phyloP scores from a whole-genome alignment of 345 rosid genomes.

The Moricandia arvensis region DNA sequence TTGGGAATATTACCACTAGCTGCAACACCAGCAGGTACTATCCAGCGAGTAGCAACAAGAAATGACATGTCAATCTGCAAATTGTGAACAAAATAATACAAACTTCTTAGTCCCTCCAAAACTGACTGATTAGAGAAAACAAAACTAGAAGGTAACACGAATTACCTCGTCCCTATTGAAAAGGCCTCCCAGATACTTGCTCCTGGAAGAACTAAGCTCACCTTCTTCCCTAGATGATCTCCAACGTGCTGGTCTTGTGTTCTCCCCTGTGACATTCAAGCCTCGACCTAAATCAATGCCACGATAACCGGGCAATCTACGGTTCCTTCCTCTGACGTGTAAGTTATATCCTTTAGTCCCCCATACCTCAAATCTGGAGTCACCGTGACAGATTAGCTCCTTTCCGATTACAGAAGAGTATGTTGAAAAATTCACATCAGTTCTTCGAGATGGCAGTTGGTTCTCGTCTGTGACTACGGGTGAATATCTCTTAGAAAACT shows the following conservation, averaged over 20 bases:
- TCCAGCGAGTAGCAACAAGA: conserved; percentile 74
- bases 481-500: conserved; percentile 48
- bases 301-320: conserved; percentile 67
- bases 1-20: conserved; percentile 55
- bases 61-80: conserved; percentile 75
- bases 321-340: conserved; percentile 69
- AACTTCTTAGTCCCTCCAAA: not conserved
- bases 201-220: conserved; percentile 44
- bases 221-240: conserved; percentile 37
- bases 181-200: conserved; percentile 55
- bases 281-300: conserved; percentile 58
- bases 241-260: conserved; percentile 40
- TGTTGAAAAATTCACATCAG: conserved; percentile 77
- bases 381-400: conserved; percentile 69
- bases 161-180: conserved; percentile 74
- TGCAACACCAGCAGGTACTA: conserved; percentile 67
- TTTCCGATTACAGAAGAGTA: conserved; percentile 79
- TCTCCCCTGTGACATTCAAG: conserved; percentile 50
- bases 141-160: not conserved
- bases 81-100: not conserved
- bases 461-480: conserved; percentile 60
- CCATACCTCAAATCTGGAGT: conserved; percentile 94
- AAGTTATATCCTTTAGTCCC: conserved; percentile 79
- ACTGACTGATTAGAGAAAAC: not conserved
- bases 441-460: conserved; percentile 78